Percentiles rank a stretch among this genome's conserved stretches.
Evolutionary conservation across 768 basidiomycete species (phyloP).

Genomic region (Neoboletus subvelutipes): DNA sequence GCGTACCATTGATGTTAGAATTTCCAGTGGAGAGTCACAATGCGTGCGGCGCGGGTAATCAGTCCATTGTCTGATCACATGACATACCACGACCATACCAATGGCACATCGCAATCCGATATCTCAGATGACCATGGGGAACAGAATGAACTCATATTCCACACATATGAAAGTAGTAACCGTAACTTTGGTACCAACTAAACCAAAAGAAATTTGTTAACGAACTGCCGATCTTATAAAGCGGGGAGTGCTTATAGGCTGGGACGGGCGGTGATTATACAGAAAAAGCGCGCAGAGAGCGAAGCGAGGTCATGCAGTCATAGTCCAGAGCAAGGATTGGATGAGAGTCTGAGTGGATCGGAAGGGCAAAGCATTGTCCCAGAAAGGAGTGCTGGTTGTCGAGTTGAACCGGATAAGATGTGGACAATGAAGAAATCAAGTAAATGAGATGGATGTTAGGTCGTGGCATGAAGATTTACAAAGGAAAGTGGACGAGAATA

Average conservation of each 20-base stretch:
- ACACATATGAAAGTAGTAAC: conserved; percentile 15
- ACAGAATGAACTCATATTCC: conserved; percentile 29
- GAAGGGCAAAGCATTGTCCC: conserved; percentile 25
- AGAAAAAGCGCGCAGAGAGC: conserved; percentile 9
- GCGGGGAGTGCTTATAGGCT: conserved; percentile 12
- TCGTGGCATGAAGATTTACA: conserved; percentile 20
- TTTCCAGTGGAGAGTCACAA: neutral
- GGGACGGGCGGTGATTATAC: conserved; percentile 11
- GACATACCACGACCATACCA: conserved; percentile 13
- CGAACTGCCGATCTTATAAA: conserved; percentile 10
- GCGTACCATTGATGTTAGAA: conserved; percentile 20
- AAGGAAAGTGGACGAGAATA: conserved; percentile 11
- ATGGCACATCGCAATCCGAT: neutral
- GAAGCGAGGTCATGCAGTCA: conserved; percentile 22
- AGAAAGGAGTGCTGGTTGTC: conserved; percentile 23
- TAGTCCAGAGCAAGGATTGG: conserved; percentile 29
- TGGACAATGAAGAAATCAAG: conserved; percentile 13
- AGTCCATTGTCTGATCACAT: conserved; percentile 21
- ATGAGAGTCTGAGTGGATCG: conserved; percentile 10
- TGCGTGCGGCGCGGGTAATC: neutral
- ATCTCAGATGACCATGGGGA: neutral
- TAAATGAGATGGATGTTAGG: conserved; percentile 22
- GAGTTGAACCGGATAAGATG: conserved; percentile 17
- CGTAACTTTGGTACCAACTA: conserved; percentile 16
- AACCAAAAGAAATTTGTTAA: conserved; percentile 29